A percentile compares a stretch with the other conserved stretches of the same genome.
phyloP scores from a whole-genome alignment of 73 alveolate species.

The Paramecium primaurelia region DNA sequence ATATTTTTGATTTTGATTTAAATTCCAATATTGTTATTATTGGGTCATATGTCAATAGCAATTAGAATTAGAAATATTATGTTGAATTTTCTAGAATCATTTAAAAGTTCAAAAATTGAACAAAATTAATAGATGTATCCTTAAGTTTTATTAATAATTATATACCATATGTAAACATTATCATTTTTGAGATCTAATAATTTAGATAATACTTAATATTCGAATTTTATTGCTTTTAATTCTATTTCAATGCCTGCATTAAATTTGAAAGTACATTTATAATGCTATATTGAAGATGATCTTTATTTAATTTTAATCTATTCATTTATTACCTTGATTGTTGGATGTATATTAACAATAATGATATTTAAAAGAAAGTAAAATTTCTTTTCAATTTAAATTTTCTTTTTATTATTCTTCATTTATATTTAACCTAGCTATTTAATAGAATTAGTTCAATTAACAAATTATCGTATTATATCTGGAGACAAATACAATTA shows the following conservation, averaged over 20 bases:
- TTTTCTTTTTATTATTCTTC: neutral
- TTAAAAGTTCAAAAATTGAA: neutral
- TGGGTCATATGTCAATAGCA: neutral
- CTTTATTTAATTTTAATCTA: neutral
- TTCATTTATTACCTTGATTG: neutral
- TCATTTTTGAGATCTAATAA: neutral
- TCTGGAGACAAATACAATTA: neutral
- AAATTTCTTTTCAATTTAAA: neutral
- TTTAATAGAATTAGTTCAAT: neutral
- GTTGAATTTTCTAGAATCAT: neutral
- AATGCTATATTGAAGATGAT: neutral
- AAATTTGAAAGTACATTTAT: neutral
- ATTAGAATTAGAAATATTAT: neutral
- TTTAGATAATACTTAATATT: neutral
- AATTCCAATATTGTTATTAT: neutral
- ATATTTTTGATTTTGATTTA: neutral
- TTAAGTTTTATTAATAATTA: neutral
- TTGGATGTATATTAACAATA: neutral
- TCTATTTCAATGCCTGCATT: neutral
- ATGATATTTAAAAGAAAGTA: neutral
- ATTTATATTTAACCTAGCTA: neutral
- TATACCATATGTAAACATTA: neutral
- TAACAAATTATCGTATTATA: neutral
- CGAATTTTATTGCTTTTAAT: neutral
- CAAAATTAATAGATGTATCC: neutral